Percentiles rank a stretch among this genome's conserved stretches.
Conservation (phyloP, 1,284 basidiomycete genomes). For the Cryptococcus floricola region DNA sequence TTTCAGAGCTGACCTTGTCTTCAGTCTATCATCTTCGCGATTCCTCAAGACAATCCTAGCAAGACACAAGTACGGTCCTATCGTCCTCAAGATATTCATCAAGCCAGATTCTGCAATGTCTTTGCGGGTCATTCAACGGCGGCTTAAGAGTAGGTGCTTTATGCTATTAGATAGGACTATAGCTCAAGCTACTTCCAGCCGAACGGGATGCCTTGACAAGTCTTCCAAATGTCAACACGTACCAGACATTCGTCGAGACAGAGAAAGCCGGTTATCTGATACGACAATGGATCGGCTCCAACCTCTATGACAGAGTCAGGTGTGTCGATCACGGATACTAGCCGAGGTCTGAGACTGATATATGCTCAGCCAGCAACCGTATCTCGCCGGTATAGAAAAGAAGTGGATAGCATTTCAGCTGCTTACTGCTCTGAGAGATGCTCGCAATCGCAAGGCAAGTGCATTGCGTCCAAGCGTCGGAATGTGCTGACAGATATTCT, state of each 20-base stretch:
- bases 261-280: slow-evolving; percentile 95
- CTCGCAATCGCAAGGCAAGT: slow-evolving; percentile 62
- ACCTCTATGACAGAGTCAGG: slow-evolving; percentile 97
- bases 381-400: slow-evolving; percentile 87
- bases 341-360: neutral
- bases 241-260: slow-evolving; percentile 88
- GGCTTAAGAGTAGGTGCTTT: slow-evolving; percentile 61
- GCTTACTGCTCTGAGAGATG: slow-evolving; percentile 76
- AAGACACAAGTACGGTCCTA: slow-evolving; percentile 64
- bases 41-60: slow-evolving; percentile 90
- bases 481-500: slow-evolving; percentile 20
- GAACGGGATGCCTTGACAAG: slow-evolving; percentile 81
- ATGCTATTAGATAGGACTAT: neutral
- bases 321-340: slow-evolving; percentile 47
- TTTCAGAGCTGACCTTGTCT: no score
- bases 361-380: slow-evolving; percentile 94
- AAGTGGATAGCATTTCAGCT: slow-evolving; percentile 98
- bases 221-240: slow-evolving; percentile 83
- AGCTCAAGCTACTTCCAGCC: slow-evolving; percentile 50
- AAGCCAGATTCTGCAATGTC: slow-evolving; percentile 72
- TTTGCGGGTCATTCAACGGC: slow-evolving; percentile 62
- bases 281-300: slow-evolving; percentile 91
- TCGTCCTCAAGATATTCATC: slow-evolving; percentile 76
- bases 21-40: slow-evolving; percentile 70
- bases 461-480: neutral